Evolutionary conservation across 306 rosid genomes (phyloP), one percentile per base, ranked within the genome.

Genomic region (Cicer cuneatum): DNA sequence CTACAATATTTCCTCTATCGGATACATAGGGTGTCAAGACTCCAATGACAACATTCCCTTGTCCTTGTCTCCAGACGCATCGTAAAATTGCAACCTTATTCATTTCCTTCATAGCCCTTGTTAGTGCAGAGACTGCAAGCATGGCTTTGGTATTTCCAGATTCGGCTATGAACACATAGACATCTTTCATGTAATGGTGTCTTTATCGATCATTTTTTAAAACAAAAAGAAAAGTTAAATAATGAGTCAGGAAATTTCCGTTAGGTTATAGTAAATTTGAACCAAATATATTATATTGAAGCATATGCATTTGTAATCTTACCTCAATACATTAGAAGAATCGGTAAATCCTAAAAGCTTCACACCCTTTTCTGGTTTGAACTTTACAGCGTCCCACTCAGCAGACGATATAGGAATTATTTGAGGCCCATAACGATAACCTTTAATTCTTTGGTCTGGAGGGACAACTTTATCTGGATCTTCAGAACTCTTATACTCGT

Each of bases 371-470:
- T 93, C 98, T 15, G 98, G 92, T 82, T 91, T 89, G 85, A 91
- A 93, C 81, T 88, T 91, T 53, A 89, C 91, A 18, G 96, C 91
- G 16, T 91, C 97, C 98, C 94, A 91, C 59, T 89, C 94, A 9
- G 88, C 84, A 61, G 89, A 62, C 18, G 98, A 86, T 85, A 93
- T 87, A 14, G 98, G 98, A 84, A 93, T 82, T 54, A 93, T 85
- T 84, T 93, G 97, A 74, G 98, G 97, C 63, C 98, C 98, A 77
- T 93, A 93, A 51, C 92, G 87, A 77, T 89, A 93, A 48, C 98
- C 96, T 86, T 85, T 93, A 79, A 93, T 91, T 78, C 98, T 87
- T 81, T 84, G 96, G 37, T 93, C 94, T 9, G 97, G 97, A 62
- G 98, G 96, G 72, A 91, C 85, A 73, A 80, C 85, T 82, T 72